These are phyloP conservation scores for Erodium moschatum DNA, from an alignment of 441 rosid species.

Conservation along the genomic window DNA sequence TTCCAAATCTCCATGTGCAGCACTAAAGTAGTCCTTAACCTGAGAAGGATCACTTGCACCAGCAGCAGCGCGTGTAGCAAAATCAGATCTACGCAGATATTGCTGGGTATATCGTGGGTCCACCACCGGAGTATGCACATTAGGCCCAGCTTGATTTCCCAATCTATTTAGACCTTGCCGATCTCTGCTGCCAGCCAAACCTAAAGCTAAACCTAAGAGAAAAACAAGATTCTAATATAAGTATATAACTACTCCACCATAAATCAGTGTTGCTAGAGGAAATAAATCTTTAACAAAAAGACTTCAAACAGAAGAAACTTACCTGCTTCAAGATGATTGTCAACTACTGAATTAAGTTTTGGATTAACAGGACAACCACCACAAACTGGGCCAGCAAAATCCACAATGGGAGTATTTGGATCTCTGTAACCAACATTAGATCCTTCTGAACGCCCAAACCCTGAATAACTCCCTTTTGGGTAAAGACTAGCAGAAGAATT, in stretches of 20 bases:
- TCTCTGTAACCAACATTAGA: constrained; percentile 36
- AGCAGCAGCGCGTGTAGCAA: constrained; percentile 24
- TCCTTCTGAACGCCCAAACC: constrained; percentile 42
- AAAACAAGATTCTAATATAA: constrained; percentile 9
- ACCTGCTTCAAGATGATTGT: constrained; percentile 47
- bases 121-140: constrained; percentile 38
- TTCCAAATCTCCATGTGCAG: constrained; percentile 41
- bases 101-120: constrained; percentile 49
- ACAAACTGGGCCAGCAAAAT: constrained; percentile 31
- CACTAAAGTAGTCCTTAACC: constrained; percentile 37
- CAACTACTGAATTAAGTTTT: constrained; percentile 37
- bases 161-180: constrained; percentile 32
- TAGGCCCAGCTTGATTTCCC: constrained; percentile 43
- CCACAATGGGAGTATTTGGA: constrained; percentile 35
- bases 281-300: constrained; percentile 6
- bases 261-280: constrained; percentile 11
- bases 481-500: constrained; percentile 62
- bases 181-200: constrained; percentile 37
- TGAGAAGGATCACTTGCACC: constrained; percentile 35
- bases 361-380: constrained; percentile 42
- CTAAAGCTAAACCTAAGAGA: constrained; percentile 20
- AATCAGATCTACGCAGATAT: constrained; percentile 40
- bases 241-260: too few species aligned
- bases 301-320: constrained; percentile 10
- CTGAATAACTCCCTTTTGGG: constrained; percentile 40